A percentile compares a stretch with the other conserved stretches of the same genome.
These are phyloP conservation scores for Leishmania aethiopica DNA, from an alignment of 208 protist species.

Conservation along the genomic window DNA sequence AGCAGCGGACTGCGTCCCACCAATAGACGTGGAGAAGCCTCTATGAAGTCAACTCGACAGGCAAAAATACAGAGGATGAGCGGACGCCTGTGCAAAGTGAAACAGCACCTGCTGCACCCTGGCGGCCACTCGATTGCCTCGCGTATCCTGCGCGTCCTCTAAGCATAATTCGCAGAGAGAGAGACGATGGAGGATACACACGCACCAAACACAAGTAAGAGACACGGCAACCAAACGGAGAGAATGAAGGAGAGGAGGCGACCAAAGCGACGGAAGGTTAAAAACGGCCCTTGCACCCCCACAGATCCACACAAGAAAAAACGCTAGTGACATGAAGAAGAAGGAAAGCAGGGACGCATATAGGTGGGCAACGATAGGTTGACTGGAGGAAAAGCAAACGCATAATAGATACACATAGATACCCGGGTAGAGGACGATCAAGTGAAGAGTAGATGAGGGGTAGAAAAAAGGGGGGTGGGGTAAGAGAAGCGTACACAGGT, in stretches of 20 bases:
- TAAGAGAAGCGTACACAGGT: background rate
- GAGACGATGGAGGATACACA: background rate
- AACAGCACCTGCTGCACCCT: background rate
- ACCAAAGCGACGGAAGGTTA: background rate
- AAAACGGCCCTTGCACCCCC: background rate
- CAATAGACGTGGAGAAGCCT: background rate
- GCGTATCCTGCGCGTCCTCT: background rate
- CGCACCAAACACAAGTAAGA: background rate
- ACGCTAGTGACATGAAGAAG: background rate
- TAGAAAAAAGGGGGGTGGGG: background rate
- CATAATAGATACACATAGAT: background rate
- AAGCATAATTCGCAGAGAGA: background rate
- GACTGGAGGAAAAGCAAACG: background rate
- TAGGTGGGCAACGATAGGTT: background rate
- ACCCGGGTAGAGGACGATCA: background rate
- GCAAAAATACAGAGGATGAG: background rate
- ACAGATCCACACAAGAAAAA: background rate
- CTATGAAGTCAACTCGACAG: background rate
- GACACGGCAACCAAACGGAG: background rate
- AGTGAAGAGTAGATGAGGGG: background rate
- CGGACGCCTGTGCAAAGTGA: background rate
- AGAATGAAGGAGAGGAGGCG: background rate
- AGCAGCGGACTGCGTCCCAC: background rate
- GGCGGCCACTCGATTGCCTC: background rate
- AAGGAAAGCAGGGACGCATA: background rate